Evolutionary conservation across 495 filamentous ascomycete species (phyloP), one percentile per base, ranked within the genome.

Genomic region (Xylaria grammica): DNA sequence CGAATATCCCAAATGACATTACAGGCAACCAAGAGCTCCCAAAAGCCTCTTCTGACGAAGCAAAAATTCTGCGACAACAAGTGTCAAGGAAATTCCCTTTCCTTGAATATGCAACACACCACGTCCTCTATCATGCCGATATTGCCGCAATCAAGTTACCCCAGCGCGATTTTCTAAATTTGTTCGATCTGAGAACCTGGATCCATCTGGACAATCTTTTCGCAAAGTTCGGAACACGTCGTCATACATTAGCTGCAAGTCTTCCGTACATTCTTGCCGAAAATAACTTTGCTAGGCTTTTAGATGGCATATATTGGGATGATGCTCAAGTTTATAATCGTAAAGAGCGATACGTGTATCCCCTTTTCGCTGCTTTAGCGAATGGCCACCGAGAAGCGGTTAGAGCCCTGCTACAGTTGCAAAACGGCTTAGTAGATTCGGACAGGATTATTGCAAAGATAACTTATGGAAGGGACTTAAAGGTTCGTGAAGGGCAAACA

Each of bases 221-320:
- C 10, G 63, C 63, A 26, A 45, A 48, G 34, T 30, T 26, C 24
- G 30, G 40, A 10, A 60, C 59, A 19, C 75, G 74, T 29, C 69
- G 61, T 55, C 77, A 81, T 65, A 78, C 63, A 7, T 20, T 46
- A 3, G 60, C 65, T 48, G 72, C 74, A 46, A 83, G 70, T 64
- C 56, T 83, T 1, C 68, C 79, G 20, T 85, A 86, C 42, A 75
- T 87, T 9, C 66, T 83, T 27, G 78, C 84, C 40, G 78, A 83
- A 29, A 70, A 71, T 5, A 75, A 77, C 46, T 59, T 73, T 15
- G 34, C 78, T 0, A 67, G 73, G 24, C 78, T 86, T 29, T 78
- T 84, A 29, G 9, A 46, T 22, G 5, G 5, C 26, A 32, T 58
- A 0, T 22, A 1, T 58, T 13, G 26, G 13, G 0, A 46, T 22